Evolutionary conservation across 148 eudicot species (phyloP), one percentile per base, ranked within the genome.

Genomic region (Dysphania ambrosioides): DNA sequence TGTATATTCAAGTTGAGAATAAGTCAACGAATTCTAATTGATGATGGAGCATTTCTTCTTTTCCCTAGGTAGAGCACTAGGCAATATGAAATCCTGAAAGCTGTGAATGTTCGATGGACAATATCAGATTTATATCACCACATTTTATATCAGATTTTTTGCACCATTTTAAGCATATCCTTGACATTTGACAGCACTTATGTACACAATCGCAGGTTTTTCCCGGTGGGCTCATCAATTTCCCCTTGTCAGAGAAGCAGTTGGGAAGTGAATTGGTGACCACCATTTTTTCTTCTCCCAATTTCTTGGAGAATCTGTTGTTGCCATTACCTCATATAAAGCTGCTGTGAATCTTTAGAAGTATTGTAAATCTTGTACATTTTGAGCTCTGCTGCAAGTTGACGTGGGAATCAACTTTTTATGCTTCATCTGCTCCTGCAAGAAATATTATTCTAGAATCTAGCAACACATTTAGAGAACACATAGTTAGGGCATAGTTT

Each of bases 211-310:
- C 73, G 80, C 83, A 93, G 98, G 91, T 71, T 94, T 85, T 80
- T 81, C 87, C 32, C 86, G 89, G 38, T 94, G 98, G 98, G 87
- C 91, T 19, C 86, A 86, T 76, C 86, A 89, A 38, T 91, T 85
- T 79, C 98, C 98, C 30, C 60, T 8, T 8, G 79, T 94, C 68
- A 86, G 68, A 73, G 72, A 75, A 47, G 86, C 75, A 9, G 84
- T 94, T 68, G 85, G 83, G 82, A 67, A 80, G 74, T 83, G 64
- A 85, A 29, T 19, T 69, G 11, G 64, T 75, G 4, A 1, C 30
- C 2, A 9, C 8, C 2, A 6, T 8, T 71, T 6, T 1, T 6
- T 36, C 26, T 55, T 55, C 23, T 59, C 32, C 31, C 15, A 0
- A 24, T 2, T 38, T 23, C 0, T 19, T 4, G 36, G 68, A 32